A percentile compares a stretch with the other conserved stretches of the same genome.
Evolutionary conservation across 768 basidiomycete species (phyloP).

Genomic region (Clitopilus passeckerianus): DNA sequence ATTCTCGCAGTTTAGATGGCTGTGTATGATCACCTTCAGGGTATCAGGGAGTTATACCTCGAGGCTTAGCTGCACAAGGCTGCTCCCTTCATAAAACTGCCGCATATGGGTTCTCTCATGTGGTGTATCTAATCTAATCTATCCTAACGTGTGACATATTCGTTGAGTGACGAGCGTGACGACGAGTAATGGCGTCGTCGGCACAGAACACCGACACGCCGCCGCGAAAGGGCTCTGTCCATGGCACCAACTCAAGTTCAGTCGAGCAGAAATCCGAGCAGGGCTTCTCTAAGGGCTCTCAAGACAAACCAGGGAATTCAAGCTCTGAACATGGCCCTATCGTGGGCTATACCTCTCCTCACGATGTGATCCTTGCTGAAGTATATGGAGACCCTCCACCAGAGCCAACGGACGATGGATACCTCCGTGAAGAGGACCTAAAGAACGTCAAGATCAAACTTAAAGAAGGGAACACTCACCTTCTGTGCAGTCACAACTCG

Average conservation of each 20-base stretch:
- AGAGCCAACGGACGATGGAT: conserved; percentile 7
- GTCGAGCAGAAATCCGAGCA: background rate
- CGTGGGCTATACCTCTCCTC: conserved; percentile 41
- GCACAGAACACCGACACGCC: background rate
- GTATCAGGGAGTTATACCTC: too few species aligned
- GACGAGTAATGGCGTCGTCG: background rate
- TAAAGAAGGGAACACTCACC: background rate
- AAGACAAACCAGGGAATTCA: background rate
- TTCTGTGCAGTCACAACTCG: background rate
- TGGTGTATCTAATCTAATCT: background rate
- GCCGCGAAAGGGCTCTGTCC: background rate
- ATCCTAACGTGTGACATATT: background rate
- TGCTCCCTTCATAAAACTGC: background rate
- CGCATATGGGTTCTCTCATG: background rate
- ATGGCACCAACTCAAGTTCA: background rate
- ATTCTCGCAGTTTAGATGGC: conserved; percentile 1
- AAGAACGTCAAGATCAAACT: background rate
- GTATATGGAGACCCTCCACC: conserved; percentile 30
- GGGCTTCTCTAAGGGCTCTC: background rate
- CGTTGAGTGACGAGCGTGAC: background rate
- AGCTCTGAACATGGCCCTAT: background rate
- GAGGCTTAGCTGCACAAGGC: too few species aligned
- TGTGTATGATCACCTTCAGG: conserved; percentile 1
- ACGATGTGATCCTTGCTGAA: conserved; percentile 58
- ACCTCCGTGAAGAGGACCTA: conserved; percentile 3